Evolutionary conservation across 495 filamentous ascomycete species (phyloP).

Genomic region (Pseudomonodictys pantanalensis): DNA sequence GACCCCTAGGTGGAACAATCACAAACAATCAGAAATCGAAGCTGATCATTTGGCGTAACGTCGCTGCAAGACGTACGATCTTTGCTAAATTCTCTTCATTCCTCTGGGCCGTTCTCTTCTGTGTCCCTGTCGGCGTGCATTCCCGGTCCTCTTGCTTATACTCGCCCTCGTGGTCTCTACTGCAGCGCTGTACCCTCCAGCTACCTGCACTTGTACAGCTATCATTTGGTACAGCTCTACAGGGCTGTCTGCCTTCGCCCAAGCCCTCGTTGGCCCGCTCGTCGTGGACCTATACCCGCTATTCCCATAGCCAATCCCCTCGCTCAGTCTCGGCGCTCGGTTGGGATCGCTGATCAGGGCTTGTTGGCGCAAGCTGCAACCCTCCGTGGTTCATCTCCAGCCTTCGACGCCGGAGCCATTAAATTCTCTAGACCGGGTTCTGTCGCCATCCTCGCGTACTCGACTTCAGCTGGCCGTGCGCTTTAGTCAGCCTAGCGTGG

Average conservation of each 20-base stretch:
- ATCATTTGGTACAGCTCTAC: constrained; percentile 19
- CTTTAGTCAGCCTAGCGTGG: constrained; percentile 7
- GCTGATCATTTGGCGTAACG: constrained; percentile 29
- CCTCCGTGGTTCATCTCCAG: constrained; percentile 1
- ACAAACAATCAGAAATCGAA: constrained; percentile 16
- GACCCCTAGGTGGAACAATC: background rate
- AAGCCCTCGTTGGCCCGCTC: background rate
- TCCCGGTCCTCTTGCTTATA: constrained; percentile 12
- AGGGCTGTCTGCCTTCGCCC: background rate
- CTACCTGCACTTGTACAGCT: constrained; percentile 15
- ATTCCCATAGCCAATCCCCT: constrained; percentile 1
- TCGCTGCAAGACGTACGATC: constrained; percentile 22
- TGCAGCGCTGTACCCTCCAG: constrained; percentile 1
- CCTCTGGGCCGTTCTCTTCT: constrained; percentile 14
- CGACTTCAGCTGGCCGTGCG: constrained; percentile 23
- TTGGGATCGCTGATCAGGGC: constrained; percentile 23
- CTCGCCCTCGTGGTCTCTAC: constrained; percentile 8
- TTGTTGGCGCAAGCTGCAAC: constrained; percentile 15
- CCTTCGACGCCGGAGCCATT: constrained; percentile 7
- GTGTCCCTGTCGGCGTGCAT: no score
- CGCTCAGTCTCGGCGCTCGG: constrained; percentile 7
- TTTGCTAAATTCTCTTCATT: constrained; percentile 18
- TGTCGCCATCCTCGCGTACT: constrained; percentile 15
- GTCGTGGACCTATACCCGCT: background rate
- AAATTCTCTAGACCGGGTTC: constrained; percentile 2